These are phyloP conservation scores for Zalaria sp. DNA, from an alignment of 2,329 filamentous ascomycete genomes.

Conservation along the genomic window DNA sequence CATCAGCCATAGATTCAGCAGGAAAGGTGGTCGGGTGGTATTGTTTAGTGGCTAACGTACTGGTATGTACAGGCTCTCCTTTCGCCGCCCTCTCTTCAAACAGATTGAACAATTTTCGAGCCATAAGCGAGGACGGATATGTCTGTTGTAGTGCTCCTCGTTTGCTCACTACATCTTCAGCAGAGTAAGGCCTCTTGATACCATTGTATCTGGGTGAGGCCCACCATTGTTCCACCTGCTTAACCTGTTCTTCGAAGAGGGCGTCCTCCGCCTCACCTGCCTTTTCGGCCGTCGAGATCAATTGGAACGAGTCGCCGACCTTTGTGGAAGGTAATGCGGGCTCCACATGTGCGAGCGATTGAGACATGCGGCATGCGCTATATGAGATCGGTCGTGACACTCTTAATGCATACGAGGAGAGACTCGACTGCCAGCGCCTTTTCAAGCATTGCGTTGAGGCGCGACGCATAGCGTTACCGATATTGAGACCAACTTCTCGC, in stretches of 20 bases:
- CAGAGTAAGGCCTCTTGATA: slow-evolving; percentile 83
- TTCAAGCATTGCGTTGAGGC: slow-evolving; percentile 10
- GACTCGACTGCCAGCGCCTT: slow-evolving; percentile 11
- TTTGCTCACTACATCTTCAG: slow-evolving; percentile 86
- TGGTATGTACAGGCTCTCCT: slow-evolving; percentile 85
- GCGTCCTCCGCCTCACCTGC: slow-evolving; percentile 69
- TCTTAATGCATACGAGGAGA: slow-evolving; percentile 3
- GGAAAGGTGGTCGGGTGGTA: too few relatives aligned
- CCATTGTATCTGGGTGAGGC: slow-evolving; percentile 67
- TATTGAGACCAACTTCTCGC: too few relatives aligned
- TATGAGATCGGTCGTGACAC: slow-evolving; percentile 11
- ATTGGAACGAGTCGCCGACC: slow-evolving; percentile 69
- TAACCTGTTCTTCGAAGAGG: slow-evolving; percentile 69
- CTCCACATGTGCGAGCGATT: slow-evolving; percentile 36
- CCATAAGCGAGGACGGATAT: slow-evolving; percentile 90
- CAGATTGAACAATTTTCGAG: slow-evolving; percentile 83
- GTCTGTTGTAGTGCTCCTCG: slow-evolving; percentile 73
- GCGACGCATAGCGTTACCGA: slow-evolving; percentile 4
- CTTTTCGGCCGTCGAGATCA: slow-evolving; percentile 66
- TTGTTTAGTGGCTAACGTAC: slow-evolving; percentile 32
- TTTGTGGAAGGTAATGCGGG: slow-evolving; percentile 47
- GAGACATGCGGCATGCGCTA: slow-evolving; percentile 30
- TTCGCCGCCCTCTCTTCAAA: slow-evolving; percentile 63
- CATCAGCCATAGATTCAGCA: not conserved
- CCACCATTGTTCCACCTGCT: slow-evolving; percentile 88